Conservation (phyloP, 208 protist genomes). For the Lotmaria passim region DNA sequence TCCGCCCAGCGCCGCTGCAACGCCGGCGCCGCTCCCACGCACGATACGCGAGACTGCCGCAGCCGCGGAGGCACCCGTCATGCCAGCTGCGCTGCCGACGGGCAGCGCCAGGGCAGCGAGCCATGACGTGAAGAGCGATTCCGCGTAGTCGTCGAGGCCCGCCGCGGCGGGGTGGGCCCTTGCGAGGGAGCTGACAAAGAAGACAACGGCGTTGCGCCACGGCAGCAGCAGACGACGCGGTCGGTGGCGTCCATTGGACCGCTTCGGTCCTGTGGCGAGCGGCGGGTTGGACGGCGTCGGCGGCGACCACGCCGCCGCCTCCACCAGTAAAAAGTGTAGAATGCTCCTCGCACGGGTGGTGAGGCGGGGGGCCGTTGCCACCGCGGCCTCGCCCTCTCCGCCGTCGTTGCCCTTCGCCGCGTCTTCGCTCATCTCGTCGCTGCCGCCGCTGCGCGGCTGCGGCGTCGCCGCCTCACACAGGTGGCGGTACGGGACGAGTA, state of each 20-base stretch:
- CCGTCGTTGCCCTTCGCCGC: not conserved
- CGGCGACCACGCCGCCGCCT: constrained; percentile 46
- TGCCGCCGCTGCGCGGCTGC: not conserved
- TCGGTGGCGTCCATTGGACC: not conserved
- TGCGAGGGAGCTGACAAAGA: constrained; percentile 44
- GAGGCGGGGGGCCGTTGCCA: not conserved
- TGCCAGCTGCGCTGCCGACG: constrained; percentile 23
- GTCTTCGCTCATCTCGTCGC: not conserved
- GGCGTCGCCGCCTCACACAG: constrained; percentile 6
- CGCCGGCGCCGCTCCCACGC: not conserved
- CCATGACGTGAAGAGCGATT: constrained; percentile 71
- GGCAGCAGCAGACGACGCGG: constrained; percentile 21
- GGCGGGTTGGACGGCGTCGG: constrained; percentile 3
- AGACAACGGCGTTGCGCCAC: constrained; percentile 42
- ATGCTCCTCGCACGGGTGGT: constrained; percentile 37
- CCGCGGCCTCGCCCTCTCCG: not conserved
- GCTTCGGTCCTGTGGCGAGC: not conserved
- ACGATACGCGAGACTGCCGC: constrained; percentile 21
- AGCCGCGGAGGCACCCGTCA: constrained; percentile 16
- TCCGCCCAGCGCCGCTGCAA: not conserved
- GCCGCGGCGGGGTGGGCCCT: constrained; percentile 46
- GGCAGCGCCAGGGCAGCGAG: constrained; percentile 50
- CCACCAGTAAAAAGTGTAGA: constrained; percentile 57
- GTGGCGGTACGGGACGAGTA: constrained; percentile 34
- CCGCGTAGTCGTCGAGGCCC: constrained; percentile 65